Evolutionary conservation across 441 rosid genomes (phyloP).

Genomic region (Corymbia citriodora): DNA sequence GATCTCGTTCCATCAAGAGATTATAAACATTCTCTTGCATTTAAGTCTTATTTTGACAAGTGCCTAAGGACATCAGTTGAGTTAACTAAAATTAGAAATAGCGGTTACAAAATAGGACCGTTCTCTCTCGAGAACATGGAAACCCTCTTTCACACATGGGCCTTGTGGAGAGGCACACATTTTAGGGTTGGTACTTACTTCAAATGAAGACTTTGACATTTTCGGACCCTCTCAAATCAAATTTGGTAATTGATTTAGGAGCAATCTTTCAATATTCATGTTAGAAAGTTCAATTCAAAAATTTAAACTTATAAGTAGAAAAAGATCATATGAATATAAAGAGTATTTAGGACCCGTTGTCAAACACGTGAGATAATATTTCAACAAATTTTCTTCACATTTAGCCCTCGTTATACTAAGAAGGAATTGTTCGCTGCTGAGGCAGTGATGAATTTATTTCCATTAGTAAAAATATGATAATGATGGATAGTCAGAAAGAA

Average conservation of each 20-base stretch:
- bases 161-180: neutral
- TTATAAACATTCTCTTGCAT: accelerated
- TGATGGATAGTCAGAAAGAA: neutral
- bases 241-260: neutral
- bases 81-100: too few species aligned
- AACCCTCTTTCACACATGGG: neutral
- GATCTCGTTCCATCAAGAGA: neutral
- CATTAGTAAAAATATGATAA: too few species aligned
- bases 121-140: neutral
- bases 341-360: too few species aligned
- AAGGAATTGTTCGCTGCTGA: neutral
- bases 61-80: neutral
- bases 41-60: neutral
- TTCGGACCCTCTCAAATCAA: neutral
- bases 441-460: neutral
- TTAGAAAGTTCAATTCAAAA: too few species aligned
- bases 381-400: neutral
- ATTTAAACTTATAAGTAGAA: too few species aligned
- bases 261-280: neutral
- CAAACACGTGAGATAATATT: too few species aligned
- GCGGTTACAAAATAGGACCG: neutral
- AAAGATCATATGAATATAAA: too few species aligned
- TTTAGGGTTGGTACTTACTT: neutral
- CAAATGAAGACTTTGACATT: neutral
- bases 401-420: neutral